Conservation (phyloP, 2,329 filamentous ascomycete species). For the Teratosphaeria nubilosa region DNA sequence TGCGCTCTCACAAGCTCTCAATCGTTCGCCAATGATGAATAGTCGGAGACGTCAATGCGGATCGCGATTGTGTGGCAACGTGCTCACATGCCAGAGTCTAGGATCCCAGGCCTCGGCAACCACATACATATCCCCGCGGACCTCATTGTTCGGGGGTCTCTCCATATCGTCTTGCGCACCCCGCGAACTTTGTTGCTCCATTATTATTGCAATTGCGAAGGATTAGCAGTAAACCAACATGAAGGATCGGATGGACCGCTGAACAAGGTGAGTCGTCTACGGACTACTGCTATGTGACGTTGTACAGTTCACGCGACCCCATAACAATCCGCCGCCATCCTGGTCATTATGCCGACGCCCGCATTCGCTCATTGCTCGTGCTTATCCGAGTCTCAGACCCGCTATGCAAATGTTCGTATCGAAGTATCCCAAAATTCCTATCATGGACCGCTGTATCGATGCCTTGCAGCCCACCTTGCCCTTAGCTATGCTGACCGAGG, state of each 20-base stretch:
- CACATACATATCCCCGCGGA: background rate
- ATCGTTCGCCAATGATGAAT: background rate
- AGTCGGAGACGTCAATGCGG: background rate
- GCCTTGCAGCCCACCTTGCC: background rate
- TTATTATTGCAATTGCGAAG: background rate
- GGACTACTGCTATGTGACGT: background rate
- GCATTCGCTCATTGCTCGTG: background rate
- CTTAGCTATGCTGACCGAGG: conserved; percentile 1
- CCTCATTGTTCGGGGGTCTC: background rate
- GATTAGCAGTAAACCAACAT: background rate
- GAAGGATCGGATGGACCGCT: background rate
- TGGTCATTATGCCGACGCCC: background rate
- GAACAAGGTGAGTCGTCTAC: background rate
- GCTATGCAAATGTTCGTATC: background rate
- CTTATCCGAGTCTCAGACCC: background rate
- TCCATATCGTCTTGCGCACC: background rate
- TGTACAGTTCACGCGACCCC: background rate
- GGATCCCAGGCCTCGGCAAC: background rate
- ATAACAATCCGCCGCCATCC: background rate
- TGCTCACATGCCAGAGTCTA: background rate
- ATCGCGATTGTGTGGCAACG: background rate
- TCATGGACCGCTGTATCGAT: background rate
- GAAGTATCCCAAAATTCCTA: background rate
- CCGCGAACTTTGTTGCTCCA: background rate
- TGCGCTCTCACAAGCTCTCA: background rate